Evolutionary conservation across 2,329 filamentous ascomycete genomes (phyloP).

Genomic region (Fusarium sp.): DNA sequence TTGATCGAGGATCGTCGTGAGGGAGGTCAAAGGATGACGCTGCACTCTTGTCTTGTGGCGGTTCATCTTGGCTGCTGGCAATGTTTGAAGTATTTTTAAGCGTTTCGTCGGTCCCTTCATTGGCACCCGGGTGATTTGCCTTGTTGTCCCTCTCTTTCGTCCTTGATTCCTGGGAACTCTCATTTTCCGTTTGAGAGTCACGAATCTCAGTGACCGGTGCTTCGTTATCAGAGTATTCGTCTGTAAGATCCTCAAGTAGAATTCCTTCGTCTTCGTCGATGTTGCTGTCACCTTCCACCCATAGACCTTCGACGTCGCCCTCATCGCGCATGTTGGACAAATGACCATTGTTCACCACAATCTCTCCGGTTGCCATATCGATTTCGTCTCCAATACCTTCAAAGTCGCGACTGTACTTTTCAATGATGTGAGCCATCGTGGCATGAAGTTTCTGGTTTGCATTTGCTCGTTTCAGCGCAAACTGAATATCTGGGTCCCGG

Average conservation of each 20-base stretch:
- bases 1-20: background rate
- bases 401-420: slow-evolving; percentile 88
- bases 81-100: background rate
- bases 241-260: slow-evolving; percentile 49
- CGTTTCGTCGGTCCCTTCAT: background rate
- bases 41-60: background rate
- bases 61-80: background rate
- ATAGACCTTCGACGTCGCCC: slow-evolving; percentile 58
- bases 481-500: slow-evolving; percentile 52
- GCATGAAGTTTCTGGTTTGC: slow-evolving; percentile 81
- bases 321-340: slow-evolving; percentile 69
- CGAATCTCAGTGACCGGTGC: slow-evolving; percentile 21
- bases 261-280: slow-evolving; percentile 54
- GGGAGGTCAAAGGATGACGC: background rate
- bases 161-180: background rate
- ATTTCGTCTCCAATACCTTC: slow-evolving; percentile 88
- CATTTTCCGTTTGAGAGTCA: slow-evolving; percentile 16
- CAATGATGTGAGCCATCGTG: slow-evolving; percentile 89
- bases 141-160: background rate
- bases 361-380: slow-evolving; percentile 81
- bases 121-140: background rate
- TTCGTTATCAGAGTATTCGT: slow-evolving; percentile 38
- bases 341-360: slow-evolving; percentile 94
- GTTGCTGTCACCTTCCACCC: slow-evolving; percentile 45
- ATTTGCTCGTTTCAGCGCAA: slow-evolving; percentile 71